A percentile compares a stretch with the other conserved stretches of the same genome.
Conservation (phyloP, 129 eudicot species). For the Logfia minima region DNA sequence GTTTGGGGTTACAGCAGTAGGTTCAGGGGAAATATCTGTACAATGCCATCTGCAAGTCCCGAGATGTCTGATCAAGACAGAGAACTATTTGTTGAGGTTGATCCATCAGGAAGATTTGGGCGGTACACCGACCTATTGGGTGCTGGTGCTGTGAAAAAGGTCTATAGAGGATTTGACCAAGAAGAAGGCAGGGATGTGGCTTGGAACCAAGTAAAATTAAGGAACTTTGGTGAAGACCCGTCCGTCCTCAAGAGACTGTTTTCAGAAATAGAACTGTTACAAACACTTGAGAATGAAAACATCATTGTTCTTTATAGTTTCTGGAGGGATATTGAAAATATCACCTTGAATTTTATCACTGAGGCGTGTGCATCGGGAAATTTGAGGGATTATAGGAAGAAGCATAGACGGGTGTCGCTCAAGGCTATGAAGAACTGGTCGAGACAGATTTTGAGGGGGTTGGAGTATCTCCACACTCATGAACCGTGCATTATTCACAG, state of each 20-base stretch:
- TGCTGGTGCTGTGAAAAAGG: conserved; percentile 76
- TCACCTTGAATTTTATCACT: conserved; percentile 64
- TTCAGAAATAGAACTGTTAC: conserved; percentile 56
- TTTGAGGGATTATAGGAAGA: conserved; percentile 75
- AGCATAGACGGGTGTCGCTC: conserved; percentile 63
- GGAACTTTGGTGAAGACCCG: conserved; percentile 52
- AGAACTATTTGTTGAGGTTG: conserved; percentile 73
- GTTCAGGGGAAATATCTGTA: conserved; percentile 1
- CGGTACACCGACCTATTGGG: conserved; percentile 77
- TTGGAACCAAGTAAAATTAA: conserved; percentile 70
- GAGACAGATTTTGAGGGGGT: conserved; percentile 61
- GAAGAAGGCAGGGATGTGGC: conserved; percentile 77
- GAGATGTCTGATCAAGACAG: conserved; percentile 55
- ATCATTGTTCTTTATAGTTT: conserved; percentile 60
- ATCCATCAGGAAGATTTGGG: conserved; percentile 78
- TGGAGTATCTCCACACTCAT: conserved; percentile 74
- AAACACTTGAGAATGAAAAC: conserved; percentile 53
- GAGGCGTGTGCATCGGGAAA: conserved; percentile 77
- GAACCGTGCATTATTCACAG: conserved; percentile 73
- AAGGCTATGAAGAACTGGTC: conserved; percentile 81
- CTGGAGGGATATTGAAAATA: conserved; percentile 58
- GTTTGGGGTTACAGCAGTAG: neutral
- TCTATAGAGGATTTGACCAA: conserved; percentile 67
- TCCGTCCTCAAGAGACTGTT: conserved; percentile 47
- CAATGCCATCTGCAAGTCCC: conserved; percentile 47